phyloP scores from a whole-genome alignment of 768 basidiomycete genomes.

The Kwoniella newhampshirensis region DNA sequence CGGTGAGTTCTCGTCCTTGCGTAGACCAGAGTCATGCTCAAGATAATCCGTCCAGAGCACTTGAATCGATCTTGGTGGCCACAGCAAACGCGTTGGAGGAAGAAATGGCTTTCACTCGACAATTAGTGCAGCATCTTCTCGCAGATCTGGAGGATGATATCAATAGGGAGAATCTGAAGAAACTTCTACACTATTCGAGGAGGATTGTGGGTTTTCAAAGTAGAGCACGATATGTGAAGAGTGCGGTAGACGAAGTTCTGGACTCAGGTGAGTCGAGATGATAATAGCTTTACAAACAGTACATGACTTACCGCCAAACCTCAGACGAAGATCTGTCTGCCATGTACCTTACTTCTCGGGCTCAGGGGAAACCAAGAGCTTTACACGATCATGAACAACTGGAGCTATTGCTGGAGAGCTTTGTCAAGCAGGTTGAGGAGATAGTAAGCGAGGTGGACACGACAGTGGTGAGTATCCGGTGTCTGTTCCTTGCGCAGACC shows the following conservation, averaged over 20 bases:
- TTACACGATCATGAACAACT: conserved; percentile 85
- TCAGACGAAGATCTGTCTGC: conserved; percentile 89
- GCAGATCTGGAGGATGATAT: conserved; percentile 94
- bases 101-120: conserved; percentile 89
- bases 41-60: conserved; percentile 61
- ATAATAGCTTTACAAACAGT: not conserved
- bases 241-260: conserved; percentile 86
- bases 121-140: conserved; percentile 81
- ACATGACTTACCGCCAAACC: not conserved
- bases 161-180: conserved; percentile 89
- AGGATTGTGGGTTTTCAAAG: conserved; percentile 85
- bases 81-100: conserved; percentile 90
- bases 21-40: not conserved
- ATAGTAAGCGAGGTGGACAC: conserved; percentile 90
- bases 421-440: conserved; percentile 94
- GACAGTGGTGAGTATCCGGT: conserved; percentile 63
- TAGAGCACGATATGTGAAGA: conserved; percentile 83
- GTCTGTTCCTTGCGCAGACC: not conserved
- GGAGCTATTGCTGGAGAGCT: conserved; percentile 88
- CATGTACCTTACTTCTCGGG: conserved; percentile 91
- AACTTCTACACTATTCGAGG: conserved; percentile 86
- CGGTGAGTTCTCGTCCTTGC: conserved; percentile 30
- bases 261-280: conserved; percentile 65
- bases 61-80: conserved; percentile 89
- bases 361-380: conserved; percentile 62